Evolutionary conservation across 768 basidiomycete species (phyloP), one percentile per base, ranked within the genome.

Genomic region (Filobasidium floriforme): DNA sequence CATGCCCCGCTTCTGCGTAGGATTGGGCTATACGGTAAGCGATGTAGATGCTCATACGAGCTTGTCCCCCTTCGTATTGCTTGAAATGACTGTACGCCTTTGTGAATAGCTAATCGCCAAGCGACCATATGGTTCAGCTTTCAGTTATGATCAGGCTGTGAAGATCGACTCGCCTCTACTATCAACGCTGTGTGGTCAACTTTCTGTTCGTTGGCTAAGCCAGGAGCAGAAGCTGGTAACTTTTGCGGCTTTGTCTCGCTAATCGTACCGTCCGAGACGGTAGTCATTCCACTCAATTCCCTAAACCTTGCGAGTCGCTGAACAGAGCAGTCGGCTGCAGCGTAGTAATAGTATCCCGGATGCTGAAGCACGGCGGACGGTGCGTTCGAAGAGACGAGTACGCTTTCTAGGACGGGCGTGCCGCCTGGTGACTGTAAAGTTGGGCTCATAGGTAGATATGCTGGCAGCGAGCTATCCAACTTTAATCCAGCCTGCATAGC

Each of bases 81-180:
- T 94, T 97, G 82, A 96, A 91, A 12, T 92, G 76, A 70, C 94
- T 90, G 78, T 99, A 98, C 1, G 96, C 83, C 73, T 93, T 92
- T 7, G 91, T 96, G 75, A 92, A 93, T 1, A 99, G 83, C 90
- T 93, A 12, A 57, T 37, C 9, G 14, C 51, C 14, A 43, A 29
- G 11, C 28, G 22, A 29, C 29, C 2, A n/a, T 7, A 19, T 29
- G 19, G 12, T 32, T 57, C 19, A 57, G 14, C 55, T 22, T 18
- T 49, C 6, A 5, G 46, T 22, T 49, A 22, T 22, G 3, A 14
- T 49, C 22, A 15, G 46, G 15, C 22, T 22, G 22, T 4, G 3
- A 15, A 12, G 3, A 15, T 18, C 14, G 7, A 11, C 80, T 57
- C 63, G 89, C 92, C 84, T 99, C 94, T 37, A 94, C 80, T 49